These are phyloP conservation scores for Hypoxylon fragiforme DNA, from an alignment of 495 filamentous ascomycete genomes.

Conservation along the genomic window DNA sequence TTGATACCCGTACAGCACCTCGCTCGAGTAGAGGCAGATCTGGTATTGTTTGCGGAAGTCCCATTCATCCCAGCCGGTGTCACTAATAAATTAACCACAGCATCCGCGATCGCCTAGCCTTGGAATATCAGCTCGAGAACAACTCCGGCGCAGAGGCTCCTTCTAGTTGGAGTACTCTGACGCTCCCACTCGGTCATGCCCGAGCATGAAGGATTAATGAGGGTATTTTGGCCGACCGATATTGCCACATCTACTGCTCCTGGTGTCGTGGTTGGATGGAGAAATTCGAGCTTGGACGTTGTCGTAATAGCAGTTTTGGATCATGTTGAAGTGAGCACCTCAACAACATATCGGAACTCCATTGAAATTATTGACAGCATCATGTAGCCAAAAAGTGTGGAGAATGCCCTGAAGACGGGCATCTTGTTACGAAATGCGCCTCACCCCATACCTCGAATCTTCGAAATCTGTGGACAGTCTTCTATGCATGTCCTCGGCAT, in stretches of 20 bases:
- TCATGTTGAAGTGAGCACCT: slow-evolving; percentile 76
- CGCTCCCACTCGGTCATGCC: slow-evolving; percentile 62
- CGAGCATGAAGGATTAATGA: slow-evolving; percentile 94
- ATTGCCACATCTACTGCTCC: slow-evolving; percentile 68
- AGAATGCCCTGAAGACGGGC: slow-evolving; percentile 82
- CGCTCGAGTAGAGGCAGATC: slow-evolving; percentile 47
- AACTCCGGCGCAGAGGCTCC: slow-evolving; percentile 89
- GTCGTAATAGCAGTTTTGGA: slow-evolving; percentile 88
- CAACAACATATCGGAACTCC: neutral
- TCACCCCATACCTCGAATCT: slow-evolving; percentile 79
- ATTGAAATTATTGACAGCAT: slow-evolving; percentile 9
- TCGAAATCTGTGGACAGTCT: slow-evolving; percentile 77
- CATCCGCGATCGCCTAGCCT: slow-evolving; percentile 81
- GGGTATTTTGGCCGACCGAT: slow-evolving; percentile 97
- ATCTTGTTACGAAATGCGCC: slow-evolving; percentile 81
- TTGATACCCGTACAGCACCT: slow-evolving; percentile 53
- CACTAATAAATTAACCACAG: slow-evolving; percentile 46
- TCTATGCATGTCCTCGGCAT: slow-evolving; percentile 85
- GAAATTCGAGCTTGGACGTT: slow-evolving; percentile 87
- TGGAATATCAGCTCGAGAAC: slow-evolving; percentile 93
- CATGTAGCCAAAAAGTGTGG: slow-evolving; percentile 66
- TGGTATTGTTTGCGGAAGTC: slow-evolving; percentile 44
- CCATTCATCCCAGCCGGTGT: neutral
- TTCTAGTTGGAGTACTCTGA: slow-evolving; percentile 63
- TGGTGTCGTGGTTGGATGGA: slow-evolving; percentile 92